These are phyloP conservation scores for Vitis hybrid DNA, from an alignment of 177 flowering plant species.

Conservation along the genomic window DNA sequence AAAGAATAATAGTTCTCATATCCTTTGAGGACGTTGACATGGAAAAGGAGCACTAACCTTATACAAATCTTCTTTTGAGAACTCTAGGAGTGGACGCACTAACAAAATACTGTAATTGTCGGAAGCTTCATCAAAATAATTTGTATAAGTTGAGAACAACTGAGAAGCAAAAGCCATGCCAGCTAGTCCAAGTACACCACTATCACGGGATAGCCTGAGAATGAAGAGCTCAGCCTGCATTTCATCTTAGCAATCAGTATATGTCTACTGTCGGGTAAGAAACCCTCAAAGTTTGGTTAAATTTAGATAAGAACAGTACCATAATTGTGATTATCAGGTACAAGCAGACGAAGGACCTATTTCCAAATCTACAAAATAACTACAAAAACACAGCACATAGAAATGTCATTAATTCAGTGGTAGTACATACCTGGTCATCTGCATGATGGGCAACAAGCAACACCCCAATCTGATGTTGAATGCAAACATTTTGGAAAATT, in stretches of 20 bases:
- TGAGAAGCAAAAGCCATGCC: slow-evolving; percentile 88
- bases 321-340: neutral
- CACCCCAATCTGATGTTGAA: slow-evolving; percentile 52
- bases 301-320: neutral
- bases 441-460: slow-evolving; percentile 92
- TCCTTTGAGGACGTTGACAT: neutral
- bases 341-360: too few relatives aligned
- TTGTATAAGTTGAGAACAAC: slow-evolving; percentile 40
- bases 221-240: slow-evolving; percentile 91
- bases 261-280: neutral
- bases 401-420: neutral
- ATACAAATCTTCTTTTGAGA: slow-evolving; percentile 81
- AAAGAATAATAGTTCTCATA: neutral
- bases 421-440: slow-evolving; percentile 83
- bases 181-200: slow-evolving; percentile 95
- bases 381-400: too few relatives aligned
- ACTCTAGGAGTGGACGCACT: slow-evolving; percentile 80
- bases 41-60: slow-evolving; percentile 35
- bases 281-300: slow-evolving; percentile 3
- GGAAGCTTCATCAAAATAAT: slow-evolving; percentile 28
- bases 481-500: slow-evolving; percentile 64
- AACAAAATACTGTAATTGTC: slow-evolving; percentile 48
- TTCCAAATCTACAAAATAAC: too few relatives aligned
- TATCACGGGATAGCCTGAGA: slow-evolving; percentile 80
- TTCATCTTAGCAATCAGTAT: slow-evolving; percentile 8